Evolutionary conservation across 192 early-diverging fungal species (phyloP).

Genomic region (Spizellomyces punctatus): DNA sequence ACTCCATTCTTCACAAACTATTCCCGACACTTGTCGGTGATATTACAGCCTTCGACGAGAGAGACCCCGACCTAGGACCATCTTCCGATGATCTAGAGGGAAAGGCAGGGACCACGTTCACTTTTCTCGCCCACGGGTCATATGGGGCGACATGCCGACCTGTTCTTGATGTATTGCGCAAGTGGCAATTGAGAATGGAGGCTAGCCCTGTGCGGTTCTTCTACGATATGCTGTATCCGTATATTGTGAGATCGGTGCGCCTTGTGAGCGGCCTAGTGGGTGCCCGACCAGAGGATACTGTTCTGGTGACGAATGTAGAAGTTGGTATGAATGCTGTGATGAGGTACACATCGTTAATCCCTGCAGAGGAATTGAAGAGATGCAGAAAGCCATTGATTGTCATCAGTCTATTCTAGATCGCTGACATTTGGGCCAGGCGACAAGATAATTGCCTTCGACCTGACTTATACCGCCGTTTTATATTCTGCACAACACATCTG

Average conservation of each 20-base stretch:
- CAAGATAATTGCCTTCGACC: constrained; percentile 34
- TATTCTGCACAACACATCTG: constrained; percentile 14
- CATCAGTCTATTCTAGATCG: too few species aligned
- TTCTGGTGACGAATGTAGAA: constrained; percentile 47
- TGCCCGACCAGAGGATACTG: constrained; percentile 24
- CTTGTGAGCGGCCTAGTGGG: constrained; percentile 23
- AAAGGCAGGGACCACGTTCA: not conserved
- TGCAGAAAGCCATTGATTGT: not conserved
- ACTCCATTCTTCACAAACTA: not conserved
- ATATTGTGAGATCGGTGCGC: constrained; percentile 29
- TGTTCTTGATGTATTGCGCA: not conserved
- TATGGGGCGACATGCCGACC: constrained; percentile 32
- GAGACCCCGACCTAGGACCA: not conserved
- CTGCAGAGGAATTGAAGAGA: not conserved
- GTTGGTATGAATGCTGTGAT: constrained; percentile 38
- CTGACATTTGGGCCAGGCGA: not conserved
- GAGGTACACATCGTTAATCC: constrained; percentile 14
- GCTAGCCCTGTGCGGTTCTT: constrained; percentile 40
- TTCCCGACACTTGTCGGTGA: not conserved
- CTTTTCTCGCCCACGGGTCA: constrained; percentile 45
- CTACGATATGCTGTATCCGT: constrained; percentile 40
- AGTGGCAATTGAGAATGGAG: constrained; percentile 38
- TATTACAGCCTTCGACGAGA: not conserved
- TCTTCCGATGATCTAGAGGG: not conserved
- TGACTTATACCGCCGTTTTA: constrained; percentile 30